Evolutionary conservation across 2,329 filamentous ascomycete species (phyloP).

Genomic region (Ophiocordyceps camponoti-floridani): DNA sequence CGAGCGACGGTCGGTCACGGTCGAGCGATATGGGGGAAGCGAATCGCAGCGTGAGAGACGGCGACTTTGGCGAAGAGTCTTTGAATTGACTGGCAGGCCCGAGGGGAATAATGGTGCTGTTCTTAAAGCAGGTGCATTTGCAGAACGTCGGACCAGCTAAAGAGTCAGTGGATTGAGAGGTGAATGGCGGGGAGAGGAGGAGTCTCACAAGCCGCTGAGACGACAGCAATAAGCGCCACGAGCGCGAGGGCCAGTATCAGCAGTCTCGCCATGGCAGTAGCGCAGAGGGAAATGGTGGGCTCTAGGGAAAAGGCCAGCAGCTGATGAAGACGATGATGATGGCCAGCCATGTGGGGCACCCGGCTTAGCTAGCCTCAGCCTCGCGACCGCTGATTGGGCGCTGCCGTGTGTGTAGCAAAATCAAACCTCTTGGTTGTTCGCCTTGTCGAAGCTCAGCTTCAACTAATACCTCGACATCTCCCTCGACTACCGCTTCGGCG

Average conservation of each 20-base stretch:
- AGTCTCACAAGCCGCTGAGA: conserved; percentile 23
- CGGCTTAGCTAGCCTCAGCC: conserved; percentile 6
- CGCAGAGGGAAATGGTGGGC: no score
- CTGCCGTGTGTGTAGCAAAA: not conserved
- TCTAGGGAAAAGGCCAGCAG: not conserved
- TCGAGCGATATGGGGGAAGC: not conserved
- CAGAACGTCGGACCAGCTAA: conserved; percentile 42
- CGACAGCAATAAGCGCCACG: conserved; percentile 15
- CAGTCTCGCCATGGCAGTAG: conserved; percentile 21
- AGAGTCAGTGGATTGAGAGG: not conserved
- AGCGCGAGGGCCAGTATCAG: conserved; percentile 18
- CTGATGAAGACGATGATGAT: not conserved
- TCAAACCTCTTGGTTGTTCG: no score
- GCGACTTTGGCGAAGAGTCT: conserved; percentile 7
- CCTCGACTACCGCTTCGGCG: conserved; percentile 1
- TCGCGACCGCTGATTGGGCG: conserved; percentile 10
- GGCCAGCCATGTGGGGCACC: not conserved
- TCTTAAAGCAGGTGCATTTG: conserved; percentile 54
- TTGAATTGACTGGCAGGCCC: conserved; percentile 21
- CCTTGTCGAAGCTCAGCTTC: no score
- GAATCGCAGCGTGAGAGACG: conserved; percentile 7
- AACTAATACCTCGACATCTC: not conserved
- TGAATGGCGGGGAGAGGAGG: not conserved
- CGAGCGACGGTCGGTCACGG: not conserved
- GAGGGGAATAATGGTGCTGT: conserved; percentile 48